Percentiles rank a stretch among this genome's conserved stretches.
Conservation (phyloP, 208 protist genomes). For the Leishmania guyanensis region DNA sequence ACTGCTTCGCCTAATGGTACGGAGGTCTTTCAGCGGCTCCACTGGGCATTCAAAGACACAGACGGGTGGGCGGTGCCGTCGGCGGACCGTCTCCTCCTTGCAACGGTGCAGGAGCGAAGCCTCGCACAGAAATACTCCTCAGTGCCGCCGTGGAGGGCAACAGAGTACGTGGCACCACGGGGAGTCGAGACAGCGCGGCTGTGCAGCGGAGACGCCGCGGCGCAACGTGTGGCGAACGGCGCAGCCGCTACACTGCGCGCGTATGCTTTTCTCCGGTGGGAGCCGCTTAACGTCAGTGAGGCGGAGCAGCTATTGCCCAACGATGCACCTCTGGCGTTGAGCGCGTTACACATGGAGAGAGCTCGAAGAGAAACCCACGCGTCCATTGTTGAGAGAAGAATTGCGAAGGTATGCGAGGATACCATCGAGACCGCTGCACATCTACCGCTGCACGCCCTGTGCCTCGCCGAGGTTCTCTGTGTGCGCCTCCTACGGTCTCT, state of each 20-base stretch:
- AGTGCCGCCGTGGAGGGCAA: neutral
- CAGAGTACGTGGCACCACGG: too few species aligned
- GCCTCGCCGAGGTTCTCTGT: constrained; percentile 18
- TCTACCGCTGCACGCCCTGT: constrained; percentile 11
- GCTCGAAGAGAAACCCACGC: neutral
- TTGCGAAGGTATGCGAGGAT: constrained; percentile 12
- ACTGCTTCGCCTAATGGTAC: neutral
- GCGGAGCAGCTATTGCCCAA: neutral
- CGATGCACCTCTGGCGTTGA: neutral
- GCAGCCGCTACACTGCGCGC: constrained; percentile 3
- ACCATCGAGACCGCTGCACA: constrained; percentile 9
- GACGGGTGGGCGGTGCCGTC: constrained; percentile 16
- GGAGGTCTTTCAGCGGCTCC: constrained; percentile 13
- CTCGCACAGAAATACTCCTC: neutral
- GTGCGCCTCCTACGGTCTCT: constrained; percentile 15
- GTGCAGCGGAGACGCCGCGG: neutral
- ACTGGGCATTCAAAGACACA: neutral
- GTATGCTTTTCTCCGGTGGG: constrained; percentile 22
- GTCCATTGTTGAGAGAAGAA: neutral
- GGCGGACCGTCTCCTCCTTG: neutral
- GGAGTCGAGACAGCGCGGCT: neutral
- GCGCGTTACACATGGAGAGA: neutral
- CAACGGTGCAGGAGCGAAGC: neutral
- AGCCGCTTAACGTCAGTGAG: neutral
- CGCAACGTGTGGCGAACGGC: neutral